Evolutionary conservation across 768 basidiomycete species (phyloP), one percentile per base, ranked within the genome.

Genomic region (Boletus subparvulus): DNA sequence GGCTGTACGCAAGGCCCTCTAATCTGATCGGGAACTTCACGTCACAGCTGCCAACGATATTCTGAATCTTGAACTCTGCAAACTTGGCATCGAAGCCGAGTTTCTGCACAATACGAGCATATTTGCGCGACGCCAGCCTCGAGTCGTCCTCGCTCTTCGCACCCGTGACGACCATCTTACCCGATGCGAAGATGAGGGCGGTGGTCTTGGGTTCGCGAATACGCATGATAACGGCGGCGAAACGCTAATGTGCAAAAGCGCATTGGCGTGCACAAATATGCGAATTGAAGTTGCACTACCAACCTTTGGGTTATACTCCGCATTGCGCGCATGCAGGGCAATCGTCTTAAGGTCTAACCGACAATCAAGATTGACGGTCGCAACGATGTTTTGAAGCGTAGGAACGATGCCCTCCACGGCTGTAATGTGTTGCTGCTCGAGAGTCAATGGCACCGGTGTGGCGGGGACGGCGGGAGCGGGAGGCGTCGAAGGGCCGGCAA

Each of bases 221-320:
- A 75, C 97, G 93, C 97, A 99, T 99, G 78, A 99, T 98, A 65
- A 98, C 97, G 58, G 97, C 97, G 65, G 96, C 97, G 80, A 99
- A 99, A 88, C 97, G 97, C 97, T 99, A 75, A 79, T 75, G 80
- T 77, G 76, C 78, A 78, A 76, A 68, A 80, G 77, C 77, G 83
- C 83, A 81, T 83, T 80, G 82, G 79, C 76, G 80, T 76, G 74
- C 76, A 74, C 74, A 78, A 73, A 72, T 69, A 68, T 69, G 47
- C 56, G 48, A 68, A 61, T 45, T 45, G 32, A 66, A 64, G 64
- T 68, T 65, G 65, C 63, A 68, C 74, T 80, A 90, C 92, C 76
- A 84, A 98, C 97, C 94, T 99, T 98, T 49, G 97, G 97, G 72
- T 98, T 98, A 74, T 99, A 99, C 78, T 99, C 97, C 33, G 97